phyloP scores from a whole-genome alignment of 169 alveolate genomes.

The Plasmodium blacklocki region DNA sequence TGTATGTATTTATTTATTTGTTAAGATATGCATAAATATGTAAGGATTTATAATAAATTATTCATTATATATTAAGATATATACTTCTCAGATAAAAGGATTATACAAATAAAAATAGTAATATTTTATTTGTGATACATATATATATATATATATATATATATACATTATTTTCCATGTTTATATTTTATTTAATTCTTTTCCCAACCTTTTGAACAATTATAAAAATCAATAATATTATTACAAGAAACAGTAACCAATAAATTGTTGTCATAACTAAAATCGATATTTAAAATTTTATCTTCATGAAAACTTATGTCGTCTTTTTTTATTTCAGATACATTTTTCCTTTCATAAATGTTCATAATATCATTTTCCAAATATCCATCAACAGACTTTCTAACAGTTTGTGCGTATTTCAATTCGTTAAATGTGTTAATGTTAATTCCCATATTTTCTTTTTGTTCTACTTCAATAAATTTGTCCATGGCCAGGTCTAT shows the following conservation, averaged over 20 bases:
- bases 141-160: slow-evolving; percentile 4
- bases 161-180: background rate
- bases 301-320: slow-evolving; percentile 29
- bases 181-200: slow-evolving; percentile 5
- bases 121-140: no score
- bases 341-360: slow-evolving; percentile 2
- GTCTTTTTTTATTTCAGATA: background rate
- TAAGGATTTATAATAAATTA: background rate
- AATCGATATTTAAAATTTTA: slow-evolving; percentile 61
- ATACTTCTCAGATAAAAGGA: no score
- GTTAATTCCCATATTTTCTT: slow-evolving; percentile 4
- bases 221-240: slow-evolving; percentile 70
- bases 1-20: background rate
- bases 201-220: slow-evolving; percentile 65
- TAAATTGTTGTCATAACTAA: slow-evolving; percentile 71
- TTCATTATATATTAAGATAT: no score
- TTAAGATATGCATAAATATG: background rate
- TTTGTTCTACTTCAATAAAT: slow-evolving; percentile 56
- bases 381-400: slow-evolving; percentile 13
- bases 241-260: slow-evolving; percentile 65
- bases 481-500: slow-evolving; percentile 59
- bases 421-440: slow-evolving; percentile 3
- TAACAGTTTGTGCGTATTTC: background rate
- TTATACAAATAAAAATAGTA: no score
- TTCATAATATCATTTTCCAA: slow-evolving; percentile 21